Evolutionary conservation across 2,329 filamentous ascomycete species (phyloP), one percentile per base, ranked within the genome.

Genomic region (Sporothrix curviconia): DNA sequence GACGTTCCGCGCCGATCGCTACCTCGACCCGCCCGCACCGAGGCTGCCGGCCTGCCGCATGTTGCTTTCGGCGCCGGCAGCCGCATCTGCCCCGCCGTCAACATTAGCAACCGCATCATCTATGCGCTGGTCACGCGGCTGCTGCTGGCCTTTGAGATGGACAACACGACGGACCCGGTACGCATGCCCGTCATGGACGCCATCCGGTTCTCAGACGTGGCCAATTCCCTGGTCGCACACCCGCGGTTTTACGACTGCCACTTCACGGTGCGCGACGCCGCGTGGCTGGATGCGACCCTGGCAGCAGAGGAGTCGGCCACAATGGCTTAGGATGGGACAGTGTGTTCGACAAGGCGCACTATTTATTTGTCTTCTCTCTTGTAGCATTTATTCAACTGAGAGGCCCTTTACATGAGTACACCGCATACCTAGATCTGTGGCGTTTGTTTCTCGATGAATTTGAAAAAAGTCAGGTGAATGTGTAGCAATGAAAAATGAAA

Each of bases 171-270:
- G 12, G 25, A 32, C 19, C 37, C 39, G 2, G 30, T 6, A 17
- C 39, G 51, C 28, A 25, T 25, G 37, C 51, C 39, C 51, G 51
- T 44, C 39, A 34, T 54, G 17, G 22, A 54, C 28, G 51, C 50
- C 25, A 42, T 53, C 25, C 50, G 37, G 7, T 53, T 53, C 24
- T 53, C 50, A 25, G 50, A 53, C n/a, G 37, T 53, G 25, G 50
- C 50, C 28, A 42, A 44, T 28, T 39, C 51, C 25, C 51, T 54
- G 9, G 51, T 54, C 7, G 39, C 51, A 14, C 51, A 54, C 51
- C 51, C 51, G 51, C 51, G 51, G 28, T 54, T 54, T 19, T 54
- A 54, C 28, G 51, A 54, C 40, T 54, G 51, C 51, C 28, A 54
- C 28, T 54, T 54, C 28, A 36, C 28, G 25, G 51, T 44, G 51